Conservation (phyloP, 2,329 filamentous ascomycete species). For the Phyllosticta citribraziliensis region DNA sequence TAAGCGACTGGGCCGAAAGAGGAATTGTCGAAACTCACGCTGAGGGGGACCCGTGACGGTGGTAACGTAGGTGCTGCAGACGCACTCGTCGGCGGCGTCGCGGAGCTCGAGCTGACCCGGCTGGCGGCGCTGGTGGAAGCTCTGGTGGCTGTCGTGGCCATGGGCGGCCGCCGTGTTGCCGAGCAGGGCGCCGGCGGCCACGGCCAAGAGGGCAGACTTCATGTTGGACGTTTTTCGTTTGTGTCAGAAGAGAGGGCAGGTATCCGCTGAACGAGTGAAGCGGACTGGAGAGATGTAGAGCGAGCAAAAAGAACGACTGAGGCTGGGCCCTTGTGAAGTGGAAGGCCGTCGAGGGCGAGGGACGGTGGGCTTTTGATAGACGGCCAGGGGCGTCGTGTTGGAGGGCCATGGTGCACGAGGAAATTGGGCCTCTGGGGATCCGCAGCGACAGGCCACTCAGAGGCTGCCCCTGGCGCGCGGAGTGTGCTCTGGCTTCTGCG, state of each 20-base stretch:
- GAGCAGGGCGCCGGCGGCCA: conserved; percentile 45
- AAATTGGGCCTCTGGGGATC: conserved; percentile 9
- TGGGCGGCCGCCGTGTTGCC: conserved; percentile 45
- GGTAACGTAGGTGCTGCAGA: conserved; percentile 65
- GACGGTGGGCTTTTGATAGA: conserved; percentile 8
- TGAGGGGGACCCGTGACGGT: conserved; percentile 59
- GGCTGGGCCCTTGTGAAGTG: background rate
- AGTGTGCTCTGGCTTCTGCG: background rate
- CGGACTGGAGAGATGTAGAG: too few relatives aligned
- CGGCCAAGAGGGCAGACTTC: conserved; percentile 62
- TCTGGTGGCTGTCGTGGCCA: conserved; percentile 53
- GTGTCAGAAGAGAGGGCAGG: conserved; percentile 11
- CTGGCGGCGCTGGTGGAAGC: conserved; percentile 46
- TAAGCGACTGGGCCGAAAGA: background rate
- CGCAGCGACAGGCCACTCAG: background rate
- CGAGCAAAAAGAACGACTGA: conserved; percentile 11
- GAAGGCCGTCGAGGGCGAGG: background rate
- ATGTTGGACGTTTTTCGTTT: conserved; percentile 45
- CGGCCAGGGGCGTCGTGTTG: background rate
- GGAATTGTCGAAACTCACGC: conserved; percentile 37
- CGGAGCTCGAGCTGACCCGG: conserved; percentile 25
- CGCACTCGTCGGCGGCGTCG: conserved; percentile 43
- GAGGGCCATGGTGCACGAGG: background rate
- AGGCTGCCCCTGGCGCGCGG: background rate
- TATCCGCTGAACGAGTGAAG: conserved; percentile 81